Conservation (phyloP, 1,284 basidiomycete genomes). For the Leccinum subrobustum region DNA sequence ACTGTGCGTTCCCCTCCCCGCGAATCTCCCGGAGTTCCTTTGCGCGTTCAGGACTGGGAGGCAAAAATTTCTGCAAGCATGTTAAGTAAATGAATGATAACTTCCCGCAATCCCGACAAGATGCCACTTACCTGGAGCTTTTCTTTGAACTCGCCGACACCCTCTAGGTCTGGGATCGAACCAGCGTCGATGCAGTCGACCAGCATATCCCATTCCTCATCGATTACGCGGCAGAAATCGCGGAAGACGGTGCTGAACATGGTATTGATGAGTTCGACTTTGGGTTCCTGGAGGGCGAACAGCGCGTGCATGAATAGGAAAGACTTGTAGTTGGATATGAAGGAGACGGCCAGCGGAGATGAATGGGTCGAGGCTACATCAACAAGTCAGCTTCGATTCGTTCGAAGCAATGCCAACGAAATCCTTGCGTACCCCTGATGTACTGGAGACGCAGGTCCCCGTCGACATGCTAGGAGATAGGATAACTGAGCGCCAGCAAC, state of each 20-base stretch:
- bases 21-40: constrained; percentile 14
- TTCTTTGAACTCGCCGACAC: constrained; percentile 16
- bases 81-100: background rate
- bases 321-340: constrained; percentile 23
- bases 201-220: constrained; percentile 22
- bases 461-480: constrained; percentile 12
- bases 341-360: constrained; percentile 24
- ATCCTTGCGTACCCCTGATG: constrained; percentile 10
- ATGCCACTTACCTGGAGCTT: constrained; percentile 10
- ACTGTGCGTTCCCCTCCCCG: too few species aligned
- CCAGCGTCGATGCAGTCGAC: constrained; percentile 22
- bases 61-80: constrained; percentile 16
- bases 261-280: constrained; percentile 26
- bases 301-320: constrained; percentile 26
- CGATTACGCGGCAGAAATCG: constrained; percentile 20
- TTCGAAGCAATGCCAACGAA: background rate
- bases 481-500: constrained; percentile 1
- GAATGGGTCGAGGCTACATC: constrained; percentile 17
- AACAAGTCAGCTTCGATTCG: background rate
- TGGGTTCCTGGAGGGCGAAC: constrained; percentile 23
- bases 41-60: constrained; percentile 15
- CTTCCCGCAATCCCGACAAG: background rate
- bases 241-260: constrained; percentile 24
- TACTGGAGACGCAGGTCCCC: constrained; percentile 13
- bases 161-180: constrained; percentile 14